Evolutionary conservation across 345 rosid species (phyloP).

Genomic region (Lepidium sativum): DNA sequence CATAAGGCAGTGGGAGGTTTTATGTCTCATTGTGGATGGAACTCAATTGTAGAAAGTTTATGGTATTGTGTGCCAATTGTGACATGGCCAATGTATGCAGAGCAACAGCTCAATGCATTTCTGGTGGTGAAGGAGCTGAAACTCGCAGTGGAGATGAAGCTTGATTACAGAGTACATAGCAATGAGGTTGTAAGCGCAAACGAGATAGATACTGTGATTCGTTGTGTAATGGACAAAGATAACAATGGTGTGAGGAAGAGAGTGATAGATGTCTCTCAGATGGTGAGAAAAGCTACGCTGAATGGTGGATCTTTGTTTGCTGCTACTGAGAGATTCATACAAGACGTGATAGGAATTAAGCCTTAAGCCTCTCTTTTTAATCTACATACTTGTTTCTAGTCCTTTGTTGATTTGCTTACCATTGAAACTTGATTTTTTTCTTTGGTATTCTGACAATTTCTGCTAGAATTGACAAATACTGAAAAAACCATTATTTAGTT

Average conservation of each 20-base stretch:
- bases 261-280: slow-evolving; percentile 15
- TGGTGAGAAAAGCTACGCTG: slow-evolving; percentile 4
- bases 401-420: not conserved
- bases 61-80: slow-evolving; percentile 34
- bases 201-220: slow-evolving; percentile 26
- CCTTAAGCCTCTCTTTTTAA: not conserved
- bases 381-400: not conserved
- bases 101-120: slow-evolving; percentile 31
- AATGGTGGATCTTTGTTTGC: slow-evolving; percentile 28
- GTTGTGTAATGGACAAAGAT: slow-evolving; percentile 17
- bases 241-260: slow-evolving; percentile 14
- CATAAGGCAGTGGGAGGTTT: slow-evolving; percentile 29
- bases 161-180: slow-evolving; percentile 10
- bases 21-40: slow-evolving; percentile 33
- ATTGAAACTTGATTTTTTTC: not conserved
- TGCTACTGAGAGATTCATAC: slow-evolving; percentile 11
- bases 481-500: no score
- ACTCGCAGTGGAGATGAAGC: slow-evolving; percentile 20
- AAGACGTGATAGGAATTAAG: slow-evolving; percentile 11
- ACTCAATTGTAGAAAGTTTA: slow-evolving; percentile 27
- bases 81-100: slow-evolving; percentile 35
- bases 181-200: slow-evolving; percentile 23
- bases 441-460: not conserved
- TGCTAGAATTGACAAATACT: no score
- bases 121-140: slow-evolving; percentile 24